These are phyloP conservation scores for Zygosaccharomyces pseudobailii DNA, from an alignment of 1,139 yeast species.

Conservation along the genomic window DNA sequence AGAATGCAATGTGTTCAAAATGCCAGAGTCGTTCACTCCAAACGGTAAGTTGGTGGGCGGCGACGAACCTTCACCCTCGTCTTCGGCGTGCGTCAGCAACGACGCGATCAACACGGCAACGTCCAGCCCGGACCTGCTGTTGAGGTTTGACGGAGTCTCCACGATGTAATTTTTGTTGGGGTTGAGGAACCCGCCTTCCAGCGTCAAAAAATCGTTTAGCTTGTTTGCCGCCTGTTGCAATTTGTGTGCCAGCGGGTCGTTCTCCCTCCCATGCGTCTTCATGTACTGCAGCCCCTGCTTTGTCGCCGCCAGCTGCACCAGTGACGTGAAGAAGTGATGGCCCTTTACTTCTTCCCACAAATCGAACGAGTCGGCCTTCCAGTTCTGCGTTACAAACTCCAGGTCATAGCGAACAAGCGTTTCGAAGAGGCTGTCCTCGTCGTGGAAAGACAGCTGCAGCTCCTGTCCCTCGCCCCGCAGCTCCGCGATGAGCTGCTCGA, in stretches of 20 bases:
- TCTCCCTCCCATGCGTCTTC: constrained; percentile 15
- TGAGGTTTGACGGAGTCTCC: constrained; percentile 57
- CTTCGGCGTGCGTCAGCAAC: constrained; percentile 56
- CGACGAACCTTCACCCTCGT: constrained; percentile 21
- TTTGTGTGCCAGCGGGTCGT: constrained; percentile 2
- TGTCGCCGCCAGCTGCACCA: constrained; percentile 69
- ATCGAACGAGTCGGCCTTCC: constrained; percentile 71
- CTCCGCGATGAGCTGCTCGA: constrained; percentile 24
- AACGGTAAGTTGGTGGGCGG: constrained; percentile 45
- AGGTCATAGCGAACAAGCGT: constrained; percentile 67
- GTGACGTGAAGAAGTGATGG: constrained; percentile 70
- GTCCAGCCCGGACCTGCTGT: constrained; percentile 67
- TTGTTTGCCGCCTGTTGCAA: constrained; percentile 20
- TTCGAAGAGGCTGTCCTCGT: constrained; percentile 39
- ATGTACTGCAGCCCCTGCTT: constrained; percentile 53
- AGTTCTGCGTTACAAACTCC: constrained; percentile 54
- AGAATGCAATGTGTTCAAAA: constrained; percentile 55
- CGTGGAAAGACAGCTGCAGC: constrained; percentile 14
- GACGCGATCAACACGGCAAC: constrained; percentile 72
- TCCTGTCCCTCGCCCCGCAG: not conserved
- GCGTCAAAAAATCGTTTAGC: constrained; percentile 30
- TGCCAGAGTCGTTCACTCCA: constrained; percentile 49
- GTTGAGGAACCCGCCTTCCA: constrained; percentile 45
- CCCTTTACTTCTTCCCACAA: constrained; percentile 88
- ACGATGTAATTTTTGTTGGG: constrained; percentile 49